phyloP scores from a whole-genome alignment of 2,329 filamentous ascomycete genomes.

The Botrytis cinerea region DNA sequence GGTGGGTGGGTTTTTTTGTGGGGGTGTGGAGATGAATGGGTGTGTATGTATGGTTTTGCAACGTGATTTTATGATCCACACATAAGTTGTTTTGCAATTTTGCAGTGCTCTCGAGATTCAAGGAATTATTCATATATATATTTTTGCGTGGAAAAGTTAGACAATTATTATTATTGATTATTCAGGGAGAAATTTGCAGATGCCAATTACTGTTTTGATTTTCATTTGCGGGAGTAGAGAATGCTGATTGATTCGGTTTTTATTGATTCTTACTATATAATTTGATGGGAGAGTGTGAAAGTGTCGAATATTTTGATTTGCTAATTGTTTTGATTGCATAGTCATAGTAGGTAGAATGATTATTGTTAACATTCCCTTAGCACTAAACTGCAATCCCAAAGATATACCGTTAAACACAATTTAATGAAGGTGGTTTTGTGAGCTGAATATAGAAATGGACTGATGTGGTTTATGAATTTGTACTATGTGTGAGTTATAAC shows the following conservation, averaged over 20 bases:
- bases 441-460: background rate
- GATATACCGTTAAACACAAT: background rate
- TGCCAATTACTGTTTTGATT: background rate
- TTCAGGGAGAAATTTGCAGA: background rate
- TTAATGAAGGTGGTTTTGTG: background rate
- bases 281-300: background rate
- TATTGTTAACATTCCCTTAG: rapidly evolving
- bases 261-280: background rate
- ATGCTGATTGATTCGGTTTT: background rate
- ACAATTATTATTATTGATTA: background rate
- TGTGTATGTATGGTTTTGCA: background rate
- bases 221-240: background rate
- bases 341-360: background rate
- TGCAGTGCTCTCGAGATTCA: no score
- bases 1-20: conserved; percentile 4
- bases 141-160: no score
- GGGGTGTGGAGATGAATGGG: background rate
- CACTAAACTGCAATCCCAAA: background rate
- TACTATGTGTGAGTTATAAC: no score
- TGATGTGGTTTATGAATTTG: background rate
- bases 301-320: background rate
- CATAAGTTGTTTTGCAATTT: background rate
- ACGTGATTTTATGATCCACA: no score
- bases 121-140: no score
- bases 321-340: background rate